A percentile compares a stretch with the other conserved stretches of the same genome.
phyloP scores from a whole-genome alignment of 2,329 filamentous ascomycete genomes.

The Epicoccum nigrum region DNA sequence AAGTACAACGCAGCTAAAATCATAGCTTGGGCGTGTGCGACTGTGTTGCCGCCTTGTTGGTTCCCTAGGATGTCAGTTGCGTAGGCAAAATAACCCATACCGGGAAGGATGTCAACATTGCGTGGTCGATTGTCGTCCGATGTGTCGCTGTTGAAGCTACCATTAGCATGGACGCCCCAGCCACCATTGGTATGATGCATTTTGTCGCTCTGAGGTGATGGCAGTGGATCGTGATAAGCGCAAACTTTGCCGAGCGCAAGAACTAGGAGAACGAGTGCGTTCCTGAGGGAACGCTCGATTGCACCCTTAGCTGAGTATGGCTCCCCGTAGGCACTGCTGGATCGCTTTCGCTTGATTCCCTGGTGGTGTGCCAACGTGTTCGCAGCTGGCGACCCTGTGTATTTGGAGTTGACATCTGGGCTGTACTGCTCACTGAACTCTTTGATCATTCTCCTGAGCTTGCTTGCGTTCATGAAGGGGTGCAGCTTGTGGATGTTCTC shows the following conservation, averaged over 20 bases:
- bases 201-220: slow-evolving; percentile 62
- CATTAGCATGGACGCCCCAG: slow-evolving; percentile 41
- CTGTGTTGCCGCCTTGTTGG: slow-evolving; percentile 75
- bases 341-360: slow-evolving; percentile 46
- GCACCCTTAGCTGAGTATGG: slow-evolving; percentile 29
- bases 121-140: slow-evolving; percentile 46
- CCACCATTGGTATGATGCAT: slow-evolving; percentile 19
- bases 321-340: slow-evolving; percentile 35
- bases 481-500: slow-evolving; percentile 67
- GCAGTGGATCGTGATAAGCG: slow-evolving; percentile 57
- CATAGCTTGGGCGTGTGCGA: slow-evolving; percentile 83
- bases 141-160: slow-evolving; percentile 41
- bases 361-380: slow-evolving; percentile 24
- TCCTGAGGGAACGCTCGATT: slow-evolving; percentile 53
- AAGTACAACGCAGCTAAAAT: slow-evolving; percentile 88
- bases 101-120: slow-evolving; percentile 87
- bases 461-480: slow-evolving; percentile 64
- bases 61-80: slow-evolving; percentile 86
- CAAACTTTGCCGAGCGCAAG: slow-evolving; percentile 89
- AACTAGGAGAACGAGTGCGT: slow-evolving; percentile 80
- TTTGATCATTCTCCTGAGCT: slow-evolving; percentile 60
- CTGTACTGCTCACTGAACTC: slow-evolving; percentile 49
- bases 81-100: slow-evolving; percentile 85
- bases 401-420: slow-evolving; percentile 30
- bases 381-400: slow-evolving; percentile 32